phyloP scores from a whole-genome alignment of 2,329 filamentous ascomycete species.

The Atkinsonella texensis region DNA sequence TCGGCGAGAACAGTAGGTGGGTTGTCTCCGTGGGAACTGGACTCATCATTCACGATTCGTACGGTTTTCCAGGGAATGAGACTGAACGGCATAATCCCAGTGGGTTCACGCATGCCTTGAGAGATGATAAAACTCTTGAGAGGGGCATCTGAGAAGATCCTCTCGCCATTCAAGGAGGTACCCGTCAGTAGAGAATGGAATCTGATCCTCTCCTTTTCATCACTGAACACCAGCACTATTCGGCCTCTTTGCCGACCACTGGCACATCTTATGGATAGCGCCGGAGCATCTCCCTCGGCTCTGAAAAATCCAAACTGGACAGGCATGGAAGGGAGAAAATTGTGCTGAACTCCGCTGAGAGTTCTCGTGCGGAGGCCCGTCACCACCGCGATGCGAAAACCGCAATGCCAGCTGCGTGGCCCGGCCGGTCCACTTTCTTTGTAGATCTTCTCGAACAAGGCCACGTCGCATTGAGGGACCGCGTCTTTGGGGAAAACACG shows the following conservation, averaged over 20 bases:
- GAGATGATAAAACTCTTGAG: slow-evolving; percentile 53
- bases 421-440: slow-evolving; percentile 63
- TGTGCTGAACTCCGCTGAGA: slow-evolving; percentile 63
- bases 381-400: slow-evolving; percentile 66
- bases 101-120: slow-evolving; percentile 37
- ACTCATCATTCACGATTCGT: slow-evolving; percentile 61
- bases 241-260: slow-evolving; percentile 54
- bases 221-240: slow-evolving; percentile 66
- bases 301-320: slow-evolving; percentile 69
- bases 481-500: slow-evolving; percentile 66
- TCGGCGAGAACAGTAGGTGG: slow-evolving; percentile 64
- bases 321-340: slow-evolving; percentile 51
- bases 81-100: slow-evolving; percentile 37
- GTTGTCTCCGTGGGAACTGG: slow-evolving; percentile 44
- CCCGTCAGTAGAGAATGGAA: slow-evolving; percentile 66
- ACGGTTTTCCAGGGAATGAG: slow-evolving; percentile 52
- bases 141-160: slow-evolving; percentile 56
- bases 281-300: slow-evolving; percentile 57
- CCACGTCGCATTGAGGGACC: slow-evolving; percentile 57
- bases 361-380: slow-evolving; percentile 69
- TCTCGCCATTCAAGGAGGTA: slow-evolving; percentile 57
- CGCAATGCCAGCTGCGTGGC: slow-evolving; percentile 60
- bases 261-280: slow-evolving; percentile 58
- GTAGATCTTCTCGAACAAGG: slow-evolving; percentile 60
- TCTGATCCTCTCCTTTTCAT: slow-evolving; percentile 56